A percentile compares a stretch with the other conserved stretches of the same genome.
Conservation (phyloP, 139 green algal genomes). For the Pseudopediastrum boryanum region DNA sequence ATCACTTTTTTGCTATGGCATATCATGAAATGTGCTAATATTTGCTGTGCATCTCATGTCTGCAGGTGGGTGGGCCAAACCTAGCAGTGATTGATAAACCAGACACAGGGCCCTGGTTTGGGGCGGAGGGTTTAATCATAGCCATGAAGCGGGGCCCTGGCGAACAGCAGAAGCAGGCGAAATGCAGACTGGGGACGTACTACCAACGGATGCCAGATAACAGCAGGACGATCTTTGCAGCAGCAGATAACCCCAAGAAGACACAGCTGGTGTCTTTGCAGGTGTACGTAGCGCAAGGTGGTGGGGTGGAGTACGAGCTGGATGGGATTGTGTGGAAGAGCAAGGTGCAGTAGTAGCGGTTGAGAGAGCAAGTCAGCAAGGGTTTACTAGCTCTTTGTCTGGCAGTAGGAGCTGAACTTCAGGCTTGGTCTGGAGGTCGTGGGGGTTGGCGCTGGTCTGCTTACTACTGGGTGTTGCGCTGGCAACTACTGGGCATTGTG, state of each 20-base stretch:
- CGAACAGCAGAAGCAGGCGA: constrained; percentile 40
- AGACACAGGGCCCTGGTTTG: constrained; percentile 64
- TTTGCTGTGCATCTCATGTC: too few relatives aligned
- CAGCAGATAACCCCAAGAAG: constrained; percentile 45
- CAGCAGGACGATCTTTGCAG: constrained; percentile 60
- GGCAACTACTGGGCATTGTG: too few relatives aligned
- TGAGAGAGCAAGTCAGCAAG: too few relatives aligned
- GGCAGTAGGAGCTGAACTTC: too few relatives aligned
- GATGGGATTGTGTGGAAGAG: too few relatives aligned
- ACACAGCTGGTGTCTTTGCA: constrained; percentile 51
- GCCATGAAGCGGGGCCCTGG: constrained; percentile 43
- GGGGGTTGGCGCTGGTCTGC: too few relatives aligned
- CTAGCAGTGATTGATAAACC: constrained; percentile 71
- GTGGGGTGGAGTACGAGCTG: constrained; percentile 58
- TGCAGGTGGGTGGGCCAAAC: constrained; percentile 58
- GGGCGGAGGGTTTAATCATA: constrained; percentile 73
- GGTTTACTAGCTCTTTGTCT: too few relatives aligned
- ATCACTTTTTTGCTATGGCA: too few relatives aligned
- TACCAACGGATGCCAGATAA: constrained; percentile 60
- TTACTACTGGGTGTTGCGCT: too few relatives aligned
- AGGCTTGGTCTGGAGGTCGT: too few relatives aligned
- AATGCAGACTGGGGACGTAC: constrained; percentile 69
- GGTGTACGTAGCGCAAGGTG: constrained; percentile 54
- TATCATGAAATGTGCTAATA: too few relatives aligned
- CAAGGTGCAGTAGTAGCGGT: too few relatives aligned